Base-by-base conservation (phyloP, 1,139 yeast genomes). In the Kodamaea fungicola region DNA sequence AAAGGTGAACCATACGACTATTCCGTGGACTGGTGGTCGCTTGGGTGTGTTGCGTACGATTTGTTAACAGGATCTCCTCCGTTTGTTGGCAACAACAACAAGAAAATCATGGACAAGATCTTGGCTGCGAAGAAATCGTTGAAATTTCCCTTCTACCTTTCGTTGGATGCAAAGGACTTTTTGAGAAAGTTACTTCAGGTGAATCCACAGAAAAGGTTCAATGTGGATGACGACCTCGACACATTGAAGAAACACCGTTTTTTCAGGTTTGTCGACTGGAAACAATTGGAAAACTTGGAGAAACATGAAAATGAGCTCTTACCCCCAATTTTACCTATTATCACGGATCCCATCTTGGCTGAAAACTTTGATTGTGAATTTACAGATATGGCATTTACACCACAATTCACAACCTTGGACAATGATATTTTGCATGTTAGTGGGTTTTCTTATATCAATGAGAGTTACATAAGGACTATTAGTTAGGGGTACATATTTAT, bases 1-100 rank as follows among this genome's bases (percentile, higher is more conserved):
- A 78, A 77, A 37, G 96, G 96, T 21, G 79, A 83, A 45, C 80
- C 83, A n/a, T 92, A 92, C 55, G 92, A 89, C 46, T 82, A 76
- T 46, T 74, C 81, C 7, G 96, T 94, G 8, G 98, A 92, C 57
- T 92, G 97, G 95, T 92, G 97, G 95, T 88, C 97, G 0, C 67
- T 92, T 23, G 97, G 98, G 0, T 88, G 96, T 47, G 87, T 92
- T 6, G 75, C 88, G 23, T 88, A 70, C 57, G 97, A 92, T 59
- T 72, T 92, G 67, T 67, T 92, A 30, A 85, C 95, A 0, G 97
- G 98, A 0, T 75, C 83, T 33, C 97, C 98, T 1, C 98, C 98
- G 2, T 90, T 88, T 57, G 86, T 95, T 0, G 98, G 97, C 2
- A 83, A 78, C 44, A 88, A 85, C 53, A 86, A 86, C 55, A 86